These are phyloP conservation scores for Rubia peregrina DNA, from an alignment of 305 asterid species.

Conservation along the genomic window DNA sequence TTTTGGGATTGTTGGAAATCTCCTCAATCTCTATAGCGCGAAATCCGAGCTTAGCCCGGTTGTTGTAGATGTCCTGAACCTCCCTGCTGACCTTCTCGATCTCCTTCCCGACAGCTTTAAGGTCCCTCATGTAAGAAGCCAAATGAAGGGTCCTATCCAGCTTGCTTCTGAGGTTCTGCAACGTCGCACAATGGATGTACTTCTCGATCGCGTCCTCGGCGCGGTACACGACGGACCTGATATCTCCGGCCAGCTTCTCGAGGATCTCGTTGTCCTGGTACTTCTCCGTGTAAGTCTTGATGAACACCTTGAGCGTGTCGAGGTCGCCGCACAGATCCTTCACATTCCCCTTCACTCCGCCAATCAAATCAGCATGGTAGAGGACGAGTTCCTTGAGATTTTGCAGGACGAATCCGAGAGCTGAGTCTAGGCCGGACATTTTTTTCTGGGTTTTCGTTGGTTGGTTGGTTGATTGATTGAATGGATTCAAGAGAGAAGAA, in stretches of 20 bases:
- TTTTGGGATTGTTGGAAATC: conserved; percentile 19
- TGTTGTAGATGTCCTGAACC: conserved; percentile 10
- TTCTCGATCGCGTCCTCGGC: conserved; percentile 28
- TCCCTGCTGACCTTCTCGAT: conserved; percentile 10
- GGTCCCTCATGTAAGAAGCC: not conserved
- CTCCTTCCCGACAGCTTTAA: conserved; percentile 13
- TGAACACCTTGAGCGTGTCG: conserved; percentile 10
- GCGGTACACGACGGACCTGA: conserved; percentile 10
- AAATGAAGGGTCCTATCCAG: not conserved
- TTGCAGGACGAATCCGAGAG: conserved; percentile 20
- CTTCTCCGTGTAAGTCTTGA: conserved; percentile 15
- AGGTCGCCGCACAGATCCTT: conserved; percentile 14
- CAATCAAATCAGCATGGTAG: conserved; percentile 9
- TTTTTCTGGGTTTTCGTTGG: not conserved
- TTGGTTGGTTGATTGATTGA: not conserved
- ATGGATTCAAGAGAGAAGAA: not conserved
- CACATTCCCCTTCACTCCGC: conserved; percentile 9
- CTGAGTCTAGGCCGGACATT: conserved; percentile 12
- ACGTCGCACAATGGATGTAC: conserved; percentile 12
- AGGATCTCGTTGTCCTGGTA: conserved; percentile 11
- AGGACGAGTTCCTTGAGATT: conserved; percentile 13
- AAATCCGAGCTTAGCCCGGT: conserved; percentile 1
- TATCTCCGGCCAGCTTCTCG: conserved; percentile 14
- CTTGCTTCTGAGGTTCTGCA: conserved; percentile 12
- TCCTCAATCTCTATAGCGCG: conserved; percentile 18